A percentile compares a stretch with the other conserved stretches of the same genome.
Conservation (phyloP, 176 grass and related monocot species). For the Eleusine coracana region DNA sequence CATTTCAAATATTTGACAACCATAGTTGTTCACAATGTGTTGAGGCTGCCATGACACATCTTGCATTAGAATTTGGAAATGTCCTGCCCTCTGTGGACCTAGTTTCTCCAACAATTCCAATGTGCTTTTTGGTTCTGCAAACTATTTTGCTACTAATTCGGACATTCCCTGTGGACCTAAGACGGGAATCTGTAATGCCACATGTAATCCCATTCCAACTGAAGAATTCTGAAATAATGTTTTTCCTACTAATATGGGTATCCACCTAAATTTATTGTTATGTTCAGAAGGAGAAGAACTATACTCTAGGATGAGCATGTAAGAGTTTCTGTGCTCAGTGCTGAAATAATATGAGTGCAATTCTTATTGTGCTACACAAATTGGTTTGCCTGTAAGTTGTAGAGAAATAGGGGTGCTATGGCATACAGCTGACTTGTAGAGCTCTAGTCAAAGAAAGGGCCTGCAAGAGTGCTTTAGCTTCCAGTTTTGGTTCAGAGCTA, state of each 20-base stretch:
- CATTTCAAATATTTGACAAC: neutral
- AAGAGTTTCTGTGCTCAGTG: neutral
- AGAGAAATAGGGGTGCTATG: slow-evolving; percentile 9
- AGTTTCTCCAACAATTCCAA: neutral
- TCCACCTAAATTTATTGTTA: neutral
- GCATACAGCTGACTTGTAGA: neutral
- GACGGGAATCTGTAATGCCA: neutral
- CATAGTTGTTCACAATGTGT: neutral
- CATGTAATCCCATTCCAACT: neutral
- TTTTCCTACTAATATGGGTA: neutral
- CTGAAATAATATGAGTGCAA: neutral
- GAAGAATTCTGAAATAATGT: neutral
- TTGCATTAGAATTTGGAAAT: neutral
- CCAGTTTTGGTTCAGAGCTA: slow-evolving; percentile 1
- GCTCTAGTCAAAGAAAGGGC: neutral
- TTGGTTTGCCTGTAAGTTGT: neutral
- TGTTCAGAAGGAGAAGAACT: neutral
- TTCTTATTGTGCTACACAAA: neutral
- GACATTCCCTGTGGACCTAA: neutral
- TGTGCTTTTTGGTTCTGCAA: neutral
- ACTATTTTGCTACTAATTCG: neutral
- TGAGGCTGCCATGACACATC: neutral
- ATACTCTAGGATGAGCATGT: neutral
- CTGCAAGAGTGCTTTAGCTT: neutral
- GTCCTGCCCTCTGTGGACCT: neutral